Evolutionary conservation across 257 asterid genomes (phyloP), one percentile per base, ranked within the genome.

Genomic region (Eustoma russellianum): DNA sequence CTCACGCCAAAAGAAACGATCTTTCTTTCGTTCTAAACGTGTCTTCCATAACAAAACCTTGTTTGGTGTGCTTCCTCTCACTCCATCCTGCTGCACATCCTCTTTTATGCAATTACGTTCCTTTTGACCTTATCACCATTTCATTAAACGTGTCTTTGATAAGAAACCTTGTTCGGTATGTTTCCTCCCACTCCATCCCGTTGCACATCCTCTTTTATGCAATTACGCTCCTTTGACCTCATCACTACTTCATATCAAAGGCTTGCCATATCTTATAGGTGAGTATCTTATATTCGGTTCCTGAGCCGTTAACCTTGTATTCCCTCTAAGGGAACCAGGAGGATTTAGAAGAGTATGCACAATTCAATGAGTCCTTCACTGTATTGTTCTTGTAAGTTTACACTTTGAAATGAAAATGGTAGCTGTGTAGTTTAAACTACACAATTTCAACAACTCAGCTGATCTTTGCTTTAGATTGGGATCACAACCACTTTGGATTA

Each of bases 401-500:
- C 81, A 75, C 63, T 75, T 75, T 16, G 77, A 71, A 50, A 75
- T 75, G 54, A 75, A 75, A 9, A 71, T 68, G 40, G 81, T 64
- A 55, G 69, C 74, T 10, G 81, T 60, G 56, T 68, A 75, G 62
- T 75, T 75, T 57, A 75, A 53, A 68, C 78, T 75, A 50, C 81
- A 75, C 17, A 75, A 52, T 49, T 71, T 75, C 72, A 75, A 58
- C 46, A 75, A 77, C 65, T 75, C 73, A 4, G 75, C 75, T 1
- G 81, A 69, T 13, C 74, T 69, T 48, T 71, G 81, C 62, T 75
- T 75, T 56, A 75, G 41, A 19, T 41, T 65, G 0, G 75, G 77
- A 28, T 60, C 65, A 65, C 73, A 71, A 49, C 77, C 81, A 48
- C 81, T 75, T 63, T 75, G 81, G 60, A 75, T 75, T 28, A 75